Base-by-base conservation (phyloP, 2,329 filamentous ascomycete species). In the Hymenotorrendiella dingleyae region DNA sequence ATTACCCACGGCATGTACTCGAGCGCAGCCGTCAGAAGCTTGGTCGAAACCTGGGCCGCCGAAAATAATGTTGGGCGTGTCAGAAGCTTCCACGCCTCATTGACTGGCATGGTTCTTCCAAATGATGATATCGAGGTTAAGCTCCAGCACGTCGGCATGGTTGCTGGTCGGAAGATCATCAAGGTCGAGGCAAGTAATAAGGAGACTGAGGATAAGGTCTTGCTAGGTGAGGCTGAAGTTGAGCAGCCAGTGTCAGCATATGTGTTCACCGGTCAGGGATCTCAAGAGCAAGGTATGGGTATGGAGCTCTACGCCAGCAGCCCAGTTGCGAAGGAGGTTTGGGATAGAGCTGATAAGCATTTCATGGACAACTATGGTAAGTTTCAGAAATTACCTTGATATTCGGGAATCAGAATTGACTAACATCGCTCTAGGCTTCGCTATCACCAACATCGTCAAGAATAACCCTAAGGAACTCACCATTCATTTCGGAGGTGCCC, bases 1-100 rank as follows among this genome's bases (percentile, higher is more conserved):
- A 98, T 98, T 61, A 98, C 93, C 1, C 93, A 98, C 63, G 93
- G 93, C 63, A 98, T 98, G 93, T 98, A 97, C 74, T 94, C 91
- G 2, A 97, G 91, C 66, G 93, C 93, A 53, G 87, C 93, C 27
- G 93, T 98, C 21, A 84, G 94, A 59, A 94, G 89, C 62, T 73
- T 98, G 40, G 90, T 98, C 6, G 93, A 98, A 74, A 98, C 89
- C 0, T 98, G 93, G 93, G 93, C 94, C 40, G 93, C 91, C 0
- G 94, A 98, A 72, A 98, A 98, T 74, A 93, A 98, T 63, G 83
- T 97, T 57, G 91, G 93, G 33, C 91, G 93, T 58, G 91, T 98
- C 40, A 84, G 93, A 60, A 96, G 91, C 69, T 98, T 96, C 79
- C 89, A 96, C 61, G 93, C 90, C 49, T 91, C 85, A 17, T 77